These are phyloP conservation scores for Triticum urartu DNA, from an alignment of 176 grass and related monocot species.

Conservation along the genomic window DNA sequence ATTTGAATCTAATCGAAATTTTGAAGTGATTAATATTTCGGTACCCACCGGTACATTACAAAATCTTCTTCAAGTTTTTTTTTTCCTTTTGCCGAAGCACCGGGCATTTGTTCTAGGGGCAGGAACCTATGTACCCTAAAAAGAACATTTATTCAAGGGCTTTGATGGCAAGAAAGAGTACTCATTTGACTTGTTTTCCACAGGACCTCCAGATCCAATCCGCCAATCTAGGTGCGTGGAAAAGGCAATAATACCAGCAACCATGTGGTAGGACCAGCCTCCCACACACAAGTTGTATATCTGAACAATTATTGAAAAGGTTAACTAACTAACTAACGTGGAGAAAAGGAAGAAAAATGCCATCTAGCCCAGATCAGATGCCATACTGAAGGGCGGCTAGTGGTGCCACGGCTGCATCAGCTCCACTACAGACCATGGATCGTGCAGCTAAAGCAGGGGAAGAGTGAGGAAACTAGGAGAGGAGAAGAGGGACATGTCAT, in stretches of 20 bases:
- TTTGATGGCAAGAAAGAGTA: conserved; percentile 16
- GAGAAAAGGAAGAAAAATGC: background rate
- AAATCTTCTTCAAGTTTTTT: too few species aligned
- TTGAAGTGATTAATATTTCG: too few species aligned
- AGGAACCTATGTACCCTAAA: background rate
- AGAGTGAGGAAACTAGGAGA: background rate
- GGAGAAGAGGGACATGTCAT: background rate
- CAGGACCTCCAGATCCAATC: conserved; percentile 37
- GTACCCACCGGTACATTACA: too few species aligned
- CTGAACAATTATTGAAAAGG: background rate
- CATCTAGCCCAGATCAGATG: conserved; percentile 6
- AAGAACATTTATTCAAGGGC: background rate
- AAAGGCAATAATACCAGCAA: conserved; percentile 26
- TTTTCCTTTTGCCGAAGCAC: too few species aligned
- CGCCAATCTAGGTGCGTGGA: background rate
- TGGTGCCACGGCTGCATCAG: background rate
- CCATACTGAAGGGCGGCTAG: background rate
- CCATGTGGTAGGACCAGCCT: conserved; percentile 23
- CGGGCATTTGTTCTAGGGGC: background rate
- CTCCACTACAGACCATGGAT: background rate
- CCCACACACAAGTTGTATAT: background rate
- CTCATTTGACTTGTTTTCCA: conserved; percentile 34
- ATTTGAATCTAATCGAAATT: too few species aligned
- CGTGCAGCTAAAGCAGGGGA: background rate
- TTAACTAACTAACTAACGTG: background rate